Evolutionary conservation across 192 early-diverging fungal species (phyloP), one percentile per base, ranked within the genome.

Genomic region (Lobulomyces angularis): DNA sequence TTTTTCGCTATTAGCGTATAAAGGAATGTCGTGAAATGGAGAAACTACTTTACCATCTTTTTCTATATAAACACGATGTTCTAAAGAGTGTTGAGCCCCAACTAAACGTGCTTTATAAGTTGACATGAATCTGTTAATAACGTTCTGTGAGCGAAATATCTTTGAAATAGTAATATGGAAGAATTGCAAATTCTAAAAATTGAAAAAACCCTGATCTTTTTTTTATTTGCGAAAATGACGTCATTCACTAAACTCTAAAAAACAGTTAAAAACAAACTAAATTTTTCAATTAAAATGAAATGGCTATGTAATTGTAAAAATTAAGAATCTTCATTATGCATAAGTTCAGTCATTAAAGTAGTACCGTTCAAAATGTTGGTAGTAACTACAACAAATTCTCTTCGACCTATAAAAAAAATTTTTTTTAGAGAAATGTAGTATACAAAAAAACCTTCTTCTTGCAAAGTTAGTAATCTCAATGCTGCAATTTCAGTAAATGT

Each of bases 1-100:
- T 64, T 90, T 88, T 38, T 82, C 81, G 41, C 74, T 77, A 58
- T 93, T 87, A 47, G 88, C 90, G 55, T 78, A 90, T 19, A 94
- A 71, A 20, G 94, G 94, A 46, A 97, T 95, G 71, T 98, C 91
- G 69, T 95, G 94, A 79, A 92, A 98, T 47, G 88, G 78, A 43
- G 90, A 94, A 43, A 94, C 56, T 23, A 80, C 74, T 62, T 79
- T 80, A 43, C 88, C 89, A 52, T 81, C 69, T 61, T 70, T 81
- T 67, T 86, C 84, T 64, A 83, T 77, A 64, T 63, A 96, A 48
- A 93, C 74, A 44, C 86, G 75, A 77, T 88, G 74, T 45, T 96
- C 91, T 27, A 89, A 67, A 18, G 83, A 71, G 83, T 90, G 81
- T 53, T 82, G 74, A 36, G 83, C 77, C 42, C 86, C 89, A 42